Percentiles rank a stretch among this genome's conserved stretches.
Evolutionary conservation across 345 rosid species (phyloP).

Genomic region (Syzygium grande): DNA sequence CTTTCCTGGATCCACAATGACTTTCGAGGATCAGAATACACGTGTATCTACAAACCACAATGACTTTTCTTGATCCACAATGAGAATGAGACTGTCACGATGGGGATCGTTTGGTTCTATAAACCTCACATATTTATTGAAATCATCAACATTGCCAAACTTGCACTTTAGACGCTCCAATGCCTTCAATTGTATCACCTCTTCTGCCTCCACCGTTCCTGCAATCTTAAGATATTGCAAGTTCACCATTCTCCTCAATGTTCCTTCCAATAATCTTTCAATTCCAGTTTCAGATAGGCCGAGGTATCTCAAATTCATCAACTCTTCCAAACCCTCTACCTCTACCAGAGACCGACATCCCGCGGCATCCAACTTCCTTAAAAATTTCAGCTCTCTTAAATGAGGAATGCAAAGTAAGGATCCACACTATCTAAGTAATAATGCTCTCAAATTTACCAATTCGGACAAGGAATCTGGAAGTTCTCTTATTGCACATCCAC

Average conservation of each 20-base stretch:
- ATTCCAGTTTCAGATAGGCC: not conserved
- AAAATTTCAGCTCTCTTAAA: not conserved
- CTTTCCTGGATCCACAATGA: no score
- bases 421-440: not conserved
- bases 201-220: not conserved
- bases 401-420: not conserved
- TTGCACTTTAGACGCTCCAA: no score
- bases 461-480: constrained; percentile 9
- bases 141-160: no score
- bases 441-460: constrained; percentile 1
- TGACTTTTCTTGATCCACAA: not conserved
- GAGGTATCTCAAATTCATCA: constrained; percentile 3
- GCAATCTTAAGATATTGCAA: not conserved
- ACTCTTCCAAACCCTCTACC: constrained; percentile 1
- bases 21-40: not conserved
- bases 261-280: not conserved
- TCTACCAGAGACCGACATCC: not conserved
- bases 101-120: no score
- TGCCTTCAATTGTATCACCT: no score
- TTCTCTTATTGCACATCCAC: not conserved
- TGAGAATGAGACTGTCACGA: not conserved
- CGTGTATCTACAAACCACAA: not conserved
- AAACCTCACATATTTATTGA: no score
- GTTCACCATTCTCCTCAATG: not conserved
- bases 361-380: constrained; percentile 8